Evolutionary conservation across 1,284 basidiomycete species (phyloP), one percentile per base, ranked within the genome.

Genomic region (Hemileia vastatrix): DNA sequence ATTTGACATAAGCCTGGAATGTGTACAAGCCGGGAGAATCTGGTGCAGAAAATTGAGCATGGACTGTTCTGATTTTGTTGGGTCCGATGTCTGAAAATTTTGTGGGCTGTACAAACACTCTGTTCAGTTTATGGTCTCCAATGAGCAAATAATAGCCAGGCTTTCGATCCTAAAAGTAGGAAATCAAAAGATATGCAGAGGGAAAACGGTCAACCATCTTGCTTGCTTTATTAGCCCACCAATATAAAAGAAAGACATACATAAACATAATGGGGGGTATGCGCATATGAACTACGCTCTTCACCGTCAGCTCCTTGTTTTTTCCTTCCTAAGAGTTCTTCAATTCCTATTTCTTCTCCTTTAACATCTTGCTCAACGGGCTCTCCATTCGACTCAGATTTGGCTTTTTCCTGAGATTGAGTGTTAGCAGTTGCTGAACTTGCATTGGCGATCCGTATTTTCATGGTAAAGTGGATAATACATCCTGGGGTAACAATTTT

Each of bases 41-140:
- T 1, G 95, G 95, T 0, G 91, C 93, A 76, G 96, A 92, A 83
- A 98, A 96, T 72, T 91, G 89, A 48, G 96, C 79, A 74, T 87
- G 88, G 80, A 89, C 93, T 33, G 86, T 83, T 59, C 91, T 84
- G 69, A 87, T 86, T 71, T 87, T 82, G 33, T 84, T 80, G 0
- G 75, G 67, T 13, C 82, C 79, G 13, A 95, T 81, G 68, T 93
- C 89, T 32, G 82, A 82, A 67, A 72, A 71, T 72, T 86, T 86
- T 71, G 86, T 79, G 0, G 95, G 95, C 36, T 91, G 90, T 1
- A 98, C 90, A 54, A 97, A 90, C 57, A 96, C 82, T 54, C 87
- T 83, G 77, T 90, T 86, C 15, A 85, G 82, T 77, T 95, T 95
- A 65, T 88, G 85, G 73, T 99, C 95, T 2, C 88, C 90, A 44